A percentile compares a stretch with the other conserved stretches of the same genome.
phyloP scores from a whole-genome alignment of 73 alveolate genomes.

The Tetrahymena elliotti region DNA sequence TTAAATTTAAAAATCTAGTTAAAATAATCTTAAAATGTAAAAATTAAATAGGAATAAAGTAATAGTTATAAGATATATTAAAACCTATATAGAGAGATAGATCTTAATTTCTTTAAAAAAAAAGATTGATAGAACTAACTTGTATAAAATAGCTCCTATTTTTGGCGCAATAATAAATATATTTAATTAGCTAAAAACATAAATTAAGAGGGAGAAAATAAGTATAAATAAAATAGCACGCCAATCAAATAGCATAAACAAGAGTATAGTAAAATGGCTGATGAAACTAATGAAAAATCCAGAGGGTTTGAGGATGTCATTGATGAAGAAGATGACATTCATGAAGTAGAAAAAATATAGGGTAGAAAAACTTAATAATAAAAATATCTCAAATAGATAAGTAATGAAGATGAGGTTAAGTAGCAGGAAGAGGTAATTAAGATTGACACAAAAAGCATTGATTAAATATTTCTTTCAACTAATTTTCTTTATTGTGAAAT shows the following conservation, averaged over 20 bases:
- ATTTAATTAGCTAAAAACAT: background rate
- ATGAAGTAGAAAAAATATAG: background rate
- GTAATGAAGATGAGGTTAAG: background rate
- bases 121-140: background rate
- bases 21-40: background rate
- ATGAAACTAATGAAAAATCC: background rate
- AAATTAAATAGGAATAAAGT: too few relatives aligned
- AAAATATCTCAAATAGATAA: background rate
- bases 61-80: background rate
- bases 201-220: background rate
- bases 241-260: background rate
- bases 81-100: background rate
- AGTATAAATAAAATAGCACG: background rate
- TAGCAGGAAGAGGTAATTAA: background rate
- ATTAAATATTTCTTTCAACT: too few relatives aligned
- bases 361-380: background rate
- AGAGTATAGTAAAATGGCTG: background rate
- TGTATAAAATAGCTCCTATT: background rate
- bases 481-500: background rate
- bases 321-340: background rate
- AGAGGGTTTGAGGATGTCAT: background rate
- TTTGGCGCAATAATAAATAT: background rate
- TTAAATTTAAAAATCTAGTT: too few relatives aligned
- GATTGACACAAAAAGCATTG: background rate
- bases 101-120: background rate